These are phyloP conservation scores for Anacardium occidentale DNA, from an alignment of 345 rosid genomes.

Conservation along the genomic window DNA sequence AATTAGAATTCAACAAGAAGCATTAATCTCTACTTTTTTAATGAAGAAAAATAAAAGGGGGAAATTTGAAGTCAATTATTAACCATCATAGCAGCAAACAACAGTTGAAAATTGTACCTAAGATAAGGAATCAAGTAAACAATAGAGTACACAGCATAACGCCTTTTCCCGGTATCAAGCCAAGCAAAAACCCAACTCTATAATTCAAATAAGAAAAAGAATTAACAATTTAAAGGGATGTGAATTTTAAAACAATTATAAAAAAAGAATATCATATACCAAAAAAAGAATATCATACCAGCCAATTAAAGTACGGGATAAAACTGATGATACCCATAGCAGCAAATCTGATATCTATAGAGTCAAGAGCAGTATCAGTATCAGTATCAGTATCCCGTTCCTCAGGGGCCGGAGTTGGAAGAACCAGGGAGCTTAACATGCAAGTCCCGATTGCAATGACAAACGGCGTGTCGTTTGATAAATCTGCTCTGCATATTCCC, in stretches of 20 bases:
- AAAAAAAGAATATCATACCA: slow-evolving; percentile 44
- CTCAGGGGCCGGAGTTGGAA: slow-evolving; percentile 40
- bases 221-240: not conserved
- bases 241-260: not conserved
- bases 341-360: slow-evolving; percentile 71
- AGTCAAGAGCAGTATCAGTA: slow-evolving; percentile 44
- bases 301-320: slow-evolving; percentile 97
- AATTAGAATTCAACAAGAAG: not conserved
- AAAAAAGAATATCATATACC: no score
- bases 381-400: slow-evolving; percentile 49
- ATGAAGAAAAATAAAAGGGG: not conserved
- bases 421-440: slow-evolving; percentile 64
- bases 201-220: not conserved
- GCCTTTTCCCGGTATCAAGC: slow-evolving; percentile 88
- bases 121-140: slow-evolving; percentile 83
- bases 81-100: not conserved
- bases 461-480: slow-evolving; percentile 65
- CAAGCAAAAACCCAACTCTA: slow-evolving; percentile 99
- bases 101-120: slow-evolving; percentile 40
- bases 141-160: slow-evolving; percentile 69
- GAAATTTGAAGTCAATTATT: not conserved
- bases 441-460: slow-evolving; percentile 72
- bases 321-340: slow-evolving; percentile 94
- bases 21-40: not conserved
- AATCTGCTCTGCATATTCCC: slow-evolving; percentile 60